A percentile compares a stretch with the other conserved stretches of the same genome.
Conservation (phyloP, 2,329 filamentous ascomycete genomes). For the Scleromitrula shiraiana region DNA sequence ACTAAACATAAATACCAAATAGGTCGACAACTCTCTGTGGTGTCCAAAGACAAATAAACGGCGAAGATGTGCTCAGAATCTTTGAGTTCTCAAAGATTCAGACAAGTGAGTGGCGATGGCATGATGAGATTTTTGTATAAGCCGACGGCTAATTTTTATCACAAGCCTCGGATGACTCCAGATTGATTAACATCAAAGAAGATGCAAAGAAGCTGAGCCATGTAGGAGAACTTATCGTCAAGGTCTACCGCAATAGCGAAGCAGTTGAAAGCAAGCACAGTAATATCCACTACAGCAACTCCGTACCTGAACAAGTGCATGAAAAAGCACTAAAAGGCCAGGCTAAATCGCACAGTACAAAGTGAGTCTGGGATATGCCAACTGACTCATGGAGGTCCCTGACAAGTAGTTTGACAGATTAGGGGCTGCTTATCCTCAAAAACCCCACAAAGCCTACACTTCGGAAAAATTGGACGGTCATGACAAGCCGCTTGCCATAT, state of each 20-base stretch:
- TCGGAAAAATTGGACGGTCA: background rate
- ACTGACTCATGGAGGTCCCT: background rate
- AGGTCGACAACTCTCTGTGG: background rate
- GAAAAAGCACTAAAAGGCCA: background rate
- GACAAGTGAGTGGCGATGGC: background rate
- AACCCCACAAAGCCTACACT: fast-evolving
- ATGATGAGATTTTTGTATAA: too few relatives aligned
- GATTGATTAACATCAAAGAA: background rate
- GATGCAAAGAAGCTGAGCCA: background rate
- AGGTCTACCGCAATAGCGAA: background rate
- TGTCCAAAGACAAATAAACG: background rate
- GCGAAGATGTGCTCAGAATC: background rate
- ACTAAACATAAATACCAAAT: background rate
- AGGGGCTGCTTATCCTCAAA: background rate
- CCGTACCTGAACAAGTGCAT: background rate
- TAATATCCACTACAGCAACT: background rate
- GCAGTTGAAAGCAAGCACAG: too few relatives aligned
- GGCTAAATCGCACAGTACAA: background rate
- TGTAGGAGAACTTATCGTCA: background rate
- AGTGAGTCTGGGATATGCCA: background rate
- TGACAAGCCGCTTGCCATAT: background rate
- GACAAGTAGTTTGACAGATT: background rate
- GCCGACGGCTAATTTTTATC: background rate
- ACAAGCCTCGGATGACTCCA: background rate
- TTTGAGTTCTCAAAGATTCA: background rate